Conservation (phyloP, 225 moss, liverwort and hornwort species). For the Anthoceros angustus region DNA sequence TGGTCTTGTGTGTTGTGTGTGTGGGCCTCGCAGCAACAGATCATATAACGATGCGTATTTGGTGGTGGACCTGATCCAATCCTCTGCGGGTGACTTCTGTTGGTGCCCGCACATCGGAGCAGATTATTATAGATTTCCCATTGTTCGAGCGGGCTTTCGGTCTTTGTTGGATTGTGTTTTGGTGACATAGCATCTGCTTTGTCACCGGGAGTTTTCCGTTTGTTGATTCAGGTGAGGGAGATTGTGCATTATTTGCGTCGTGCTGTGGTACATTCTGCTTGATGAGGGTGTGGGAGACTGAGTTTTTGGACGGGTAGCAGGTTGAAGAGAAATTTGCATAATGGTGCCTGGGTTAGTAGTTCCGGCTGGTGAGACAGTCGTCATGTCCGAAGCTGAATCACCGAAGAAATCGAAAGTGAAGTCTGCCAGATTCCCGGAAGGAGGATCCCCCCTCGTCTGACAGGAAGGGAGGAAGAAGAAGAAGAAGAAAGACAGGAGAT, state of each 20-base stretch:
- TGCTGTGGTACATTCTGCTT: too few relatives aligned
- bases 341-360: slow-evolving; percentile 52
- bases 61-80: too few relatives aligned
- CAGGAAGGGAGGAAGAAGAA: slow-evolving; percentile 35
- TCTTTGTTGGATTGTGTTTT: background rate
- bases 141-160: background rate
- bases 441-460: slow-evolving; percentile 19
- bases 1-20: too few relatives aligned
- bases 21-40: too few relatives aligned
- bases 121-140: too few relatives aligned
- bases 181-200: too few relatives aligned
- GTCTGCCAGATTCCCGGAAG: slow-evolving; percentile 1
- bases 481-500: slow-evolving; percentile 25
- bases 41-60: too few relatives aligned
- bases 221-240: background rate
- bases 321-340: too few relatives aligned
- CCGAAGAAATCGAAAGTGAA: slow-evolving; percentile 44
- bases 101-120: too few relatives aligned
- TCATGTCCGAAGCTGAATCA: slow-evolving; percentile 9
- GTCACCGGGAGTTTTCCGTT: too few relatives aligned
- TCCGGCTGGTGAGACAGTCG: slow-evolving; percentile 24
- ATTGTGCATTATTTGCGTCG: background rate
- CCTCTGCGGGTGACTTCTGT: too few relatives aligned
- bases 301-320: background rate
- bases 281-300: background rate